A percentile compares a stretch with the other conserved stretches of the same genome.
These are phyloP conservation scores for Heliocybe sulcata DNA, from an alignment of 1,284 basidiomycete genomes.

Conservation along the genomic window DNA sequence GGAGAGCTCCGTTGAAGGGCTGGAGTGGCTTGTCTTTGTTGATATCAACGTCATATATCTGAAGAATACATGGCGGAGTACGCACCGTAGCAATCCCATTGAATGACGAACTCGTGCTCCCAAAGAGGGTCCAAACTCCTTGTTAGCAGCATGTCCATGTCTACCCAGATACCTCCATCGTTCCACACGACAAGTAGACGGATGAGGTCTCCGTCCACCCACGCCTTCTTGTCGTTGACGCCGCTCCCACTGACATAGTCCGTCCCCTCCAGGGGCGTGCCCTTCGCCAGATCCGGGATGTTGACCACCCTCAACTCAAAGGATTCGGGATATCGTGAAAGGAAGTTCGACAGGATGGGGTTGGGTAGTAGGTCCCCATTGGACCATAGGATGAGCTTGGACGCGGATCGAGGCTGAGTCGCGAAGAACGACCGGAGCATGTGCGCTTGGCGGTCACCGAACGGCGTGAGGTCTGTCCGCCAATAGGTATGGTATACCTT, in stretches of 20 bases:
- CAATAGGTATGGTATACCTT: conserved; percentile 85
- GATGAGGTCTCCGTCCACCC: conserved; percentile 91
- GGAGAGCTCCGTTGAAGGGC: conserved; percentile 86
- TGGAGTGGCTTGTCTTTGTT: conserved; percentile 75
- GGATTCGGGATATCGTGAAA: conserved; percentile 55
- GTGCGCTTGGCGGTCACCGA: conserved; percentile 76
- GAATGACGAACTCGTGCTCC: conserved; percentile 90
- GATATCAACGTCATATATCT: conserved; percentile 6
- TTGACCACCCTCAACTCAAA: conserved; percentile 68
- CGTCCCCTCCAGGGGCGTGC: conserved; percentile 70
- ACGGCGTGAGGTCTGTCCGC: conserved; percentile 75
- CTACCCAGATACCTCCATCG: conserved; percentile 88
- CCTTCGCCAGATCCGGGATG: conserved; percentile 57
- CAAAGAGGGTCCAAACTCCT: conserved; percentile 75
- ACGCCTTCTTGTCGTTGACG: conserved; percentile 70
- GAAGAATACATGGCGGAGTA: conserved; percentile 6
- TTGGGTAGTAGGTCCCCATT: conserved; percentile 69
- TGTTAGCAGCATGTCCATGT: conserved; percentile 90
- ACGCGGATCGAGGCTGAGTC: conserved; percentile 63
- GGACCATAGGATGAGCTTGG: conserved; percentile 80
- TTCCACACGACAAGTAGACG: conserved; percentile 84
- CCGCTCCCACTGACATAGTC: conserved; percentile 31
- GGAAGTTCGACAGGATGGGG: conserved; percentile 53
- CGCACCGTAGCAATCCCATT: conserved; percentile 95
- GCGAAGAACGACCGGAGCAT: conserved; percentile 89